These are phyloP conservation scores for Candida tammaniensis DNA, from an alignment of 805 yeast species.

Conservation along the genomic window DNA sequence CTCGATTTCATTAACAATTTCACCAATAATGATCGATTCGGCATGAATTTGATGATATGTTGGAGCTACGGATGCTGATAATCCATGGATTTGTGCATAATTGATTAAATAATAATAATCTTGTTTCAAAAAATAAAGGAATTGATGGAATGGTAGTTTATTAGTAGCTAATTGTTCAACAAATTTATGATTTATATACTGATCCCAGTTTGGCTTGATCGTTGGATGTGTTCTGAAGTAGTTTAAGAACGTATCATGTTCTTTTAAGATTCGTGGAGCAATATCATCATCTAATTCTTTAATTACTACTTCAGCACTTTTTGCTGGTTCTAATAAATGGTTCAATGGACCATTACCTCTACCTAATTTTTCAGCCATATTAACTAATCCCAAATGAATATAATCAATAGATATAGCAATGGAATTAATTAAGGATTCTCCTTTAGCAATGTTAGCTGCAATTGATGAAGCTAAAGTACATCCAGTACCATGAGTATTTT, in stretches of 20 bases:
- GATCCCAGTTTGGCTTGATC: slow-evolving; percentile 54
- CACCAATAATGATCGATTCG: slow-evolving; percentile 49
- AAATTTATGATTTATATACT: slow-evolving; percentile 62
- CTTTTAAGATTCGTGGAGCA: neutral
- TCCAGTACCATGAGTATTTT: slow-evolving; percentile 84
- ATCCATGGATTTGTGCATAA: slow-evolving; percentile 63
- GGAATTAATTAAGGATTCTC: slow-evolving; percentile 43
- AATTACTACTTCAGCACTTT: slow-evolving; percentile 8
- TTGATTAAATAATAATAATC: slow-evolving; percentile 70
- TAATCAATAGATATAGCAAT: slow-evolving; percentile 59
- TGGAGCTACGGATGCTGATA: slow-evolving; percentile 64
- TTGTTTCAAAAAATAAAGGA: slow-evolving; percentile 55
- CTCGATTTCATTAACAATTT: slow-evolving; percentile 53
- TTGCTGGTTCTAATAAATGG: slow-evolving; percentile 47
- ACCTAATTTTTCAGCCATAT: slow-evolving; percentile 42
- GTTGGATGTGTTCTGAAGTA: slow-evolving; percentile 56
- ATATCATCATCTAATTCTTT: slow-evolving; percentile 1
- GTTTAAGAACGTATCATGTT: slow-evolving; percentile 30
- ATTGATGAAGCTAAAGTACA: slow-evolving; percentile 83
- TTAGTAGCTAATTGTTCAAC: slow-evolving; percentile 52
- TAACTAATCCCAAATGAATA: slow-evolving; percentile 59
- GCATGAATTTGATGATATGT: slow-evolving; percentile 47
- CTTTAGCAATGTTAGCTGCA: slow-evolving; percentile 69
- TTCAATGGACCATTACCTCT: slow-evolving; percentile 73
- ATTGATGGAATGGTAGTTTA: slow-evolving; percentile 46